phyloP scores from a whole-genome alignment of 352 stramenopile species.

The Globisporangium cederbergense region DNA sequence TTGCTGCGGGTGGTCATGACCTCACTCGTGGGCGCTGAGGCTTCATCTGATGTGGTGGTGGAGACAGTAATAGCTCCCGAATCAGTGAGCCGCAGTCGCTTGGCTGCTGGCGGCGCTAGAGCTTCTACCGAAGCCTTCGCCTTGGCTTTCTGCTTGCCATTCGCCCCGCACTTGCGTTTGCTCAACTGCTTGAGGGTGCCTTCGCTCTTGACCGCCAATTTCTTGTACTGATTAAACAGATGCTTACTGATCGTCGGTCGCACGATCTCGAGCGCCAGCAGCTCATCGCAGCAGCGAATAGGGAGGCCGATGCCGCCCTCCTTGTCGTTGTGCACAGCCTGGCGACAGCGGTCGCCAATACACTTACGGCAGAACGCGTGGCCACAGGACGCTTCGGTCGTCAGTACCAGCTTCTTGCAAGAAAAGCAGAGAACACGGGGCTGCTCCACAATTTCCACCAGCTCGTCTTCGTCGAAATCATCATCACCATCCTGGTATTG shows the following conservation, averaged over 20 bases:
- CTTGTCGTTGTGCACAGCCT: conserved; percentile 26
- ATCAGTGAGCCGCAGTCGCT: not conserved
- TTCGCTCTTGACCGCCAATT: conserved; percentile 22
- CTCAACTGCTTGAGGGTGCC: not conserved
- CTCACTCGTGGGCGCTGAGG: not conserved
- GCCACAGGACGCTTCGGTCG: conserved; percentile 11
- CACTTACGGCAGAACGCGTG: conserved; percentile 35
- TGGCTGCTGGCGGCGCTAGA: not conserved
- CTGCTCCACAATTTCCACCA: conserved; percentile 4
- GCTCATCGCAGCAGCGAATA: conserved; percentile 32
- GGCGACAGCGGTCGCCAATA: conserved; percentile 24
- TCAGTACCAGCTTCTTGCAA: conserved; percentile 12
- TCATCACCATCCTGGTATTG: not conserved
- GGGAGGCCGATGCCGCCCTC: conserved; percentile 24
- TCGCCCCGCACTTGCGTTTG: not conserved
- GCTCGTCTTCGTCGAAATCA: not conserved
- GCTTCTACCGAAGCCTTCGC: not conserved
- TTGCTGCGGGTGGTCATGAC: not conserved
- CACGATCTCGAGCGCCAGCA: conserved; percentile 35
- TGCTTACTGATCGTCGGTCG: conserved; percentile 19
- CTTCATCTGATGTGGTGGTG: not conserved
- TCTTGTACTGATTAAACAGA: conserved; percentile 32
- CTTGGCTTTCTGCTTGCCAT: conserved; percentile 14
- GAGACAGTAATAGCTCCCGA: conserved; percentile 16
- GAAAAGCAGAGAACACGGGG: not conserved